Evolutionary conservation across 352 stramenopile species (phyloP), one percentile per base, ranked within the genome.

Genomic region (Phytophthora colocasiae): DNA sequence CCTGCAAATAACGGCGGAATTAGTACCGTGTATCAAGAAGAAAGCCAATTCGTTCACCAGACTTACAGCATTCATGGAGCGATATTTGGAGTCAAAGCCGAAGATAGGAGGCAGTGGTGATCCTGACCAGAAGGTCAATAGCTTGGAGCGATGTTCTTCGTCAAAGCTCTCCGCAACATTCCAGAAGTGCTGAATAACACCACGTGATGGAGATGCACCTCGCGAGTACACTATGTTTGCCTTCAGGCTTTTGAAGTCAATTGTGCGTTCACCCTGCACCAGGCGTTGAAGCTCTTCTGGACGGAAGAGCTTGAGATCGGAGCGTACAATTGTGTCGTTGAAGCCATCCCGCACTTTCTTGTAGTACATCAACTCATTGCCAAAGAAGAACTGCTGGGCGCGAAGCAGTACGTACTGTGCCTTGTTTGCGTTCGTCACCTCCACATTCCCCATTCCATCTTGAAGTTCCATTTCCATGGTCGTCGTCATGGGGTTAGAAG

Each of bases 121-220:
- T 2, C 86, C 86, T 9, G 80, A 91, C 86, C 86, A 94, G 54
- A 94, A 94, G 0, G 78, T 85, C n/a, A 94, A 63, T 7, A 94
- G 58, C 46, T 89, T 83, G 19, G 78, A 73, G 55, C 75, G 74
- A 15, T 58, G 66, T 2, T 67, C 39, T 55, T 92, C 75, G 34
- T 91, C 80, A 48, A 94, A 90, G 10, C 34, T 61, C 17, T 89
- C 75, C 1, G 85, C 84, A 6, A 92, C 78, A 14, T 80, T 60
- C 86, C 86, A 94, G 45, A 94, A 94, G 22, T 69, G 56, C 31
- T 75, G 61, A 22, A 90, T 66, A 9, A 87, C 80, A 24, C 76
- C 63, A 15, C 84, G 63, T 8, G 61, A 60, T 4, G 80, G 71
- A 6, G 79, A 80, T 11, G 71, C 68, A 1, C 78, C 78, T 15